A percentile compares a stretch with the other conserved stretches of the same genome.
These are phyloP conservation scores for Mortierella sp. DNA, from an alignment of 371 early-diverging fungal species.

Conservation along the genomic window DNA sequence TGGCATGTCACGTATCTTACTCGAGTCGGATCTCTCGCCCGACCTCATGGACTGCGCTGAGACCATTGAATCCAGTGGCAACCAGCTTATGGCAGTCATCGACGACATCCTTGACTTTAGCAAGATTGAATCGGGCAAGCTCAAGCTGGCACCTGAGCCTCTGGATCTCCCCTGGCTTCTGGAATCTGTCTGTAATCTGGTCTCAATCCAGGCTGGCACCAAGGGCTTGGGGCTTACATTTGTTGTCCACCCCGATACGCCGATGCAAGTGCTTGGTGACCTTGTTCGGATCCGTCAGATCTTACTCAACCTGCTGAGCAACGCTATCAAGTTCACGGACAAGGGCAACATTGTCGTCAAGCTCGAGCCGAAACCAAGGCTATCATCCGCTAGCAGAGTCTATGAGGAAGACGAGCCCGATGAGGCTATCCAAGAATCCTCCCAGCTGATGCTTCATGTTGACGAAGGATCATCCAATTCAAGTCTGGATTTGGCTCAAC, in stretches of 20 bases:
- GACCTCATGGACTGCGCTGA: conserved; percentile 76
- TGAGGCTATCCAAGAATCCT: conserved; percentile 17
- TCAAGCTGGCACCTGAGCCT: conserved; percentile 51
- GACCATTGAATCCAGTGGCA: conserved; percentile 73
- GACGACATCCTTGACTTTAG: conserved; percentile 70
- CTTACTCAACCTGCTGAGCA: conserved; percentile 64
- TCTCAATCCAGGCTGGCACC: conserved; percentile 68
- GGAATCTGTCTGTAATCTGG: conserved; percentile 57
- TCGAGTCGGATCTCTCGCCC: conserved; percentile 70
- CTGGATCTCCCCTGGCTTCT: conserved; percentile 51
- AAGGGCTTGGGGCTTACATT: conserved; percentile 59
- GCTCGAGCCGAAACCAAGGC: conserved; percentile 42
- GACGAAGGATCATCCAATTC: conserved; percentile 11
- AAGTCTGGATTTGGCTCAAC: neutral
- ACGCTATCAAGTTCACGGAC: conserved; percentile 76
- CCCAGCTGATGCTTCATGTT: conserved; percentile 16
- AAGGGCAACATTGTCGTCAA: conserved; percentile 68
- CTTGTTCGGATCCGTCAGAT: conserved; percentile 62
- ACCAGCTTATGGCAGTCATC: conserved; percentile 66
- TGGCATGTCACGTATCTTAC: conserved; percentile 72
- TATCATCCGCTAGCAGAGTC: neutral
- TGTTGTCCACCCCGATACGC: conserved; percentile 68
- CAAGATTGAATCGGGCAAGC: conserved; percentile 67
- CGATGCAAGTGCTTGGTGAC: conserved; percentile 65
- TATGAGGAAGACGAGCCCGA: conserved; percentile 23